phyloP scores from a whole-genome alignment of 345 rosid genomes.

The Eucalyptus marginata region DNA sequence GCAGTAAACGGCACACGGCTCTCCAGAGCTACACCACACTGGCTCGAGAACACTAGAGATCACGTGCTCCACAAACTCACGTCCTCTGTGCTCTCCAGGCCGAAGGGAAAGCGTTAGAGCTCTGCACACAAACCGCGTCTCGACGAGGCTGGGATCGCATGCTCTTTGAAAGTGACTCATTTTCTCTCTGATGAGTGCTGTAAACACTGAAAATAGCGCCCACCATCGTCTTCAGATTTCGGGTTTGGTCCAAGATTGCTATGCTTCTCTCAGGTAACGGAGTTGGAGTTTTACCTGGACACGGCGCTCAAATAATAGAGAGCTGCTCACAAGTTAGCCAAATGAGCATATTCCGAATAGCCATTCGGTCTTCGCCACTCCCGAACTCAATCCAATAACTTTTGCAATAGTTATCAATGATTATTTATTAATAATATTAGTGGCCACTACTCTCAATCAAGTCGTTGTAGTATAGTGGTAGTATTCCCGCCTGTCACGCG shows the following conservation, averaged over 20 bases:
- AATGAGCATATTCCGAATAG: neutral
- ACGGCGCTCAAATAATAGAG: neutral
- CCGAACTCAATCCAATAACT: neutral
- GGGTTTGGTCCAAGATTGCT: neutral
- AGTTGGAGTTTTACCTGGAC: neutral
- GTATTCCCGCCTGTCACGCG: slow-evolving; percentile 97
- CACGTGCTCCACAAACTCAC: neutral
- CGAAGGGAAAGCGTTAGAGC: neutral
- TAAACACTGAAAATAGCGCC: neutral
- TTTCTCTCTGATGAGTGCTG: neutral
- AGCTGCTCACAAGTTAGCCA: neutral
- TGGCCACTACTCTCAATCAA: too few relatives aligned
- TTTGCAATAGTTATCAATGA: neutral
- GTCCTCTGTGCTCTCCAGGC: neutral
- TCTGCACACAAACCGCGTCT: neutral
- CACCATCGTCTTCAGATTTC: neutral
- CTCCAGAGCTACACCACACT: neutral
- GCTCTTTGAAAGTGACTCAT: neutral
- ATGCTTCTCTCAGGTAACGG: neutral
- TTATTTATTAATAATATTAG: too few relatives aligned
- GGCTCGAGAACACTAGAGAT: neutral
- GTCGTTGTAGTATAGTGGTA: slow-evolving; percentile 95
- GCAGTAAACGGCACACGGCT: neutral
- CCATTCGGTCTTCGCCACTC: neutral
- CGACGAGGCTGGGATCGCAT: neutral